Evolutionary conservation across 2,329 filamentous ascomycete species (phyloP), one percentile per base, ranked within the genome.

Genomic region (Pseudogymnoascus sp.): DNA sequence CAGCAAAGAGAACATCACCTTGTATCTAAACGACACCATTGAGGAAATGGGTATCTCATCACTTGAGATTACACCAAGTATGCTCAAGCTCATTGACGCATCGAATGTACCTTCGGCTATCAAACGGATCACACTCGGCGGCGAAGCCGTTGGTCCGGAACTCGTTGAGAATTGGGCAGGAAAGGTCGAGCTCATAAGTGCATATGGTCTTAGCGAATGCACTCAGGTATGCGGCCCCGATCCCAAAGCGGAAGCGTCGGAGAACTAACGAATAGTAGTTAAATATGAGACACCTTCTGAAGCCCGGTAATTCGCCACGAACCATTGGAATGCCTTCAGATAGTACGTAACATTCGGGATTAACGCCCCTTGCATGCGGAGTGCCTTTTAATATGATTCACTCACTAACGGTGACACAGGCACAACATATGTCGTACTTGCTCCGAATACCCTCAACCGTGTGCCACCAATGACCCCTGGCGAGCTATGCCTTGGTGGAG

Each of bases 331-430:
- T 63, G 60, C 60, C 38, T 63, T 43, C 41, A n/a, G 60, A 46
- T 31, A 53, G 41, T 62, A 97, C 71, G 72, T 96, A 1, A 87
- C 97, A 1, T 87, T 97, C 35, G 90, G 95, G 93, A 93, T 0
- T 82, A 81, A 26, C 89, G 91, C 66, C 96, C 96, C 67, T 84
- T 88, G 68, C 97, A 97, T 67, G 92, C 96, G 0, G 91, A 92
- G 0, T 87, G 89, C 0, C 92, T 88, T 28, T 53, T n/a, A 10
- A 28, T n/a, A 41, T 3, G 6, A 43, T 68, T 89, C 97, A 1
- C 79, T 97, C 38, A 81, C 82, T 0, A 89, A 89, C 0, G 83
- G 88, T 28, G 76, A 79, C 0, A 90, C 91, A 0, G 90, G 96
- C 0, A 72, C 95, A 26, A 82, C 86, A 56, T 93, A 93, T 11